Conservation (phyloP, 108 stramenopile genomes). For the Stephanodiscus triporus region DNA sequence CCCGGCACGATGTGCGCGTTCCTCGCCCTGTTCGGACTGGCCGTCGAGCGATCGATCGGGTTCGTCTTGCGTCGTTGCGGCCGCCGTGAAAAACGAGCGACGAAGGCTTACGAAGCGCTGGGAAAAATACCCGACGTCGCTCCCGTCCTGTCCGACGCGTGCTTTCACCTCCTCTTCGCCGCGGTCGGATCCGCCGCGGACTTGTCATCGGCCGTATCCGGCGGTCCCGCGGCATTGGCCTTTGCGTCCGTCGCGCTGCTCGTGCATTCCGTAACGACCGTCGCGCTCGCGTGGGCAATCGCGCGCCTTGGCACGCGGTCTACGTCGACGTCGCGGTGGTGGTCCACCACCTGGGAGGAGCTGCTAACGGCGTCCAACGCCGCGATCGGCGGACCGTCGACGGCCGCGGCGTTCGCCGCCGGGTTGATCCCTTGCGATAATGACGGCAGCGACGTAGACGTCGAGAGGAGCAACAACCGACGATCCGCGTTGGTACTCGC, state of each 20-base stretch:
- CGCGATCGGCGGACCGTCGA: slow-evolving; percentile 83
- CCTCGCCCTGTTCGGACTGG: slow-evolving; percentile 55
- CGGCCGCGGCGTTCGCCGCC: slow-evolving; percentile 75
- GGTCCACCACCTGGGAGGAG: slow-evolving; percentile 56
- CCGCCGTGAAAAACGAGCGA: no score
- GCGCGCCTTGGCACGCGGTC: slow-evolving; percentile 9
- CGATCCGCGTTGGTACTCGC: slow-evolving; percentile 57
- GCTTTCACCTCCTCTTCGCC: slow-evolving; percentile 71
- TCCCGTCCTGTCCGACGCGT: slow-evolving; percentile 50
- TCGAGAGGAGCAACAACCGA: slow-evolving; percentile 9
- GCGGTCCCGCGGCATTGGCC: slow-evolving; percentile 36
- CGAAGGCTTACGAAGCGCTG: slow-evolving; percentile 6
- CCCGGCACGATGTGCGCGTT: slow-evolving; percentile 70
- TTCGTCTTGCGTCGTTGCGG: not conserved
- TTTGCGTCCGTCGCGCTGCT: slow-evolving; percentile 60
- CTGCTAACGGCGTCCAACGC: slow-evolving; percentile 79
- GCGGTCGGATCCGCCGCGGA: slow-evolving; percentile 67
- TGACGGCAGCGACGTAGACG: not conserved
- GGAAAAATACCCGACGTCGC: slow-evolving; percentile 34
- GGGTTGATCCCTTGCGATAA: slow-evolving; percentile 22
- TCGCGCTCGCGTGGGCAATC: slow-evolving; percentile 34
- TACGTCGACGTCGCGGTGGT: not conserved
- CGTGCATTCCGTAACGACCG: slow-evolving; percentile 52
- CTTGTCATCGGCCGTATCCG: slow-evolving; percentile 50
- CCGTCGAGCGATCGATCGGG: slow-evolving; percentile 20